Conservation (phyloP, 192 early-diverging fungal genomes). For the Coemansia sp. region DNA sequence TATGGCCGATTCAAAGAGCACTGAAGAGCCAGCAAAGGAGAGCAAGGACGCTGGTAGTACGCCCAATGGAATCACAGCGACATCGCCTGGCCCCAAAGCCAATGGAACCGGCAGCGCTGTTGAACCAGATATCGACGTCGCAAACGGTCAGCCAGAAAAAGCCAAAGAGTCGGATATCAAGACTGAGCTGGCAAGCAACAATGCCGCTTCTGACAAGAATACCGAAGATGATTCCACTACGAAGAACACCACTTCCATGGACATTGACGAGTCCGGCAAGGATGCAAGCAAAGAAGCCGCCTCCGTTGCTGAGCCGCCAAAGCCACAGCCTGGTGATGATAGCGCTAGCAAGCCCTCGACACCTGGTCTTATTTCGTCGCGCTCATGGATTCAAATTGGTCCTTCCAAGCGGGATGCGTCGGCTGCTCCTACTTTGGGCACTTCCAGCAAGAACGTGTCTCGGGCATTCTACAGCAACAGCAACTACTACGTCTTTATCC, state of each 20-base stretch:
- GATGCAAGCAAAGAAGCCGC: background rate
- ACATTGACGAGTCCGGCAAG: background rate
- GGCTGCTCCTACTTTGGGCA: conserved; percentile 8
- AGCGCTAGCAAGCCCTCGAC: conserved; percentile 53
- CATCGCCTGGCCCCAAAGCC: background rate
- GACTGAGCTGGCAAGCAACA: background rate
- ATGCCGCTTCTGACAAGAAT: conserved; percentile 6
- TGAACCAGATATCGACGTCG: background rate
- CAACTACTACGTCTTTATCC: conserved; percentile 83
- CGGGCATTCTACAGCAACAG: conserved; percentile 86
- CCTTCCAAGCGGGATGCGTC: conserved; percentile 27
- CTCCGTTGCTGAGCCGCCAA: background rate
- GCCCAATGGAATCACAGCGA: background rate
- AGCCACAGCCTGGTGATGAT: background rate
- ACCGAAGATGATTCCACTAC: background rate
- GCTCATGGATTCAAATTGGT: conserved; percentile 54
- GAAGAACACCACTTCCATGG: background rate
- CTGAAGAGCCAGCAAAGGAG: background rate
- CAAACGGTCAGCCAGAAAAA: conserved; percentile 13
- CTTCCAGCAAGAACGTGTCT: conserved; percentile 45
- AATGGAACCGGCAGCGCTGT: background rate
- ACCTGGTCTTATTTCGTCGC: conserved; percentile 54
- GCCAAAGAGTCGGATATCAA: background rate
- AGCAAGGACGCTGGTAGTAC: background rate
- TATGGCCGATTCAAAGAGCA: conserved; percentile 3